Evolutionary conservation across 345 rosid species (phyloP), one percentile per base, ranked within the genome.

Genomic region (Euphorbia lathyris): DNA sequence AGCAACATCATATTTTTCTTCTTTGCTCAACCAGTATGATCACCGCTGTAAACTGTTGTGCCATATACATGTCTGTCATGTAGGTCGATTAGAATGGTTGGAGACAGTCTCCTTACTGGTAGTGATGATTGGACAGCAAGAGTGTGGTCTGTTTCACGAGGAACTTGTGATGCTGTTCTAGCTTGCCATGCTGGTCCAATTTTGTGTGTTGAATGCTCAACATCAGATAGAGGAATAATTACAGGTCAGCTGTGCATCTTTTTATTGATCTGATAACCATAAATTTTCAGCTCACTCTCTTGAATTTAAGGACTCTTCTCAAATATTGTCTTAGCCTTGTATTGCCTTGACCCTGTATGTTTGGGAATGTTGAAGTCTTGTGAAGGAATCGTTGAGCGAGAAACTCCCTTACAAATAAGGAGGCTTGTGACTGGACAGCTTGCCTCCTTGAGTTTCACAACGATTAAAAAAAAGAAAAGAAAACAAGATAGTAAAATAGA

Each of bases 81-180:
- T 91, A 96, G 99, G 84, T 86, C 97, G 57, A 80, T 90, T 64
- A 85, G 98, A 85, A 96, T 96, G 99, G 97, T 87, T 32, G 97
- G 89, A 36, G 99, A 96, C 75, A 92, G 97, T 22, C 63, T 96
- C 75, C 76, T 96, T 69, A 96, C 98, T 45, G 99, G 98, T 60
- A 89, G 99, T 77, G 99, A 96, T 83, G 99, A 96, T 75, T 96
- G 99, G 99, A 96, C 99, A 1, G 99, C 99, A 61, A 86, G 99
- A 83, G 83, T 96, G 63, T 96, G 99, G 99, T 89, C 99, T 65
- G 87, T 95, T 76, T 85, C 97, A 65, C 85, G 85, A 76, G 99
- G 99, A 74, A 79, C 90, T 42, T 90, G 98, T 67, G 94, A 92
- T 66, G 89, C 93, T 42, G 96, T 96, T 71, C 86, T 96, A 51